These are phyloP conservation scores for Phanerochaete sordida DNA, from an alignment of 768 basidiomycete species.

Conservation along the genomic window DNA sequence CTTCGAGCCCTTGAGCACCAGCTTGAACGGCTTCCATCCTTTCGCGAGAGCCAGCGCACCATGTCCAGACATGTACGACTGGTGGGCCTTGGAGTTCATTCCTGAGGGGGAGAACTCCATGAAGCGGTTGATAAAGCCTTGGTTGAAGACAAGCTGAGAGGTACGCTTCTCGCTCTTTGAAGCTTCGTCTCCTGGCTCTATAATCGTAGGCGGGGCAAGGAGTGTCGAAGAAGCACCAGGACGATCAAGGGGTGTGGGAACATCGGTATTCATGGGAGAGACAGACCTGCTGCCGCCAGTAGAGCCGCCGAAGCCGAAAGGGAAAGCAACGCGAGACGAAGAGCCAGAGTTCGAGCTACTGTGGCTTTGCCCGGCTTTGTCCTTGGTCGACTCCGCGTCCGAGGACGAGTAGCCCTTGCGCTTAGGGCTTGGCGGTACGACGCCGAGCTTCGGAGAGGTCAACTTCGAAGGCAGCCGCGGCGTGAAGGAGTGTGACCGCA, in stretches of 20 bases:
- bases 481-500: conserved; percentile 67
- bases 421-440: conserved; percentile 50
- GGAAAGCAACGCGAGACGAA: conserved; percentile 25
- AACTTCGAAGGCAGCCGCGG: conserved; percentile 71
- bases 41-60: conserved; percentile 36
- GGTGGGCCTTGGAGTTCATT: conserved; percentile 23
- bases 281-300: conserved; percentile 10
- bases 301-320: conserved; percentile 26
- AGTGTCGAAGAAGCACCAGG: conserved; percentile 26
- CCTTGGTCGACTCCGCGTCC: conserved; percentile 28
- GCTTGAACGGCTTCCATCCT: conserved; percentile 85
- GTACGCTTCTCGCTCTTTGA: conserved; percentile 44
- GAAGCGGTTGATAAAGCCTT: conserved; percentile 75
- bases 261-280: conserved; percentile 10
- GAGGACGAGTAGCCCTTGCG: conserved; percentile 46
- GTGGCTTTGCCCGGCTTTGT: conserved; percentile 13
- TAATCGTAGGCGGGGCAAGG: conserved; percentile 47
- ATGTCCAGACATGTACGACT: conserved; percentile 22
- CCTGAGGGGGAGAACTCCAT: conserved; percentile 44
- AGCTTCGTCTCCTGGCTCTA: conserved; percentile 37
- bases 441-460: conserved; percentile 46
- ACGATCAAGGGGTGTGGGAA: conserved; percentile 10
- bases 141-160: conserved; percentile 76
- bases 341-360: conserved; percentile 16
- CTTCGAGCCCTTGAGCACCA: conserved; percentile 81